Evolutionary conservation across 1,139 yeast species (phyloP).

Genomic region (Saccharomyces hybrid): DNA sequence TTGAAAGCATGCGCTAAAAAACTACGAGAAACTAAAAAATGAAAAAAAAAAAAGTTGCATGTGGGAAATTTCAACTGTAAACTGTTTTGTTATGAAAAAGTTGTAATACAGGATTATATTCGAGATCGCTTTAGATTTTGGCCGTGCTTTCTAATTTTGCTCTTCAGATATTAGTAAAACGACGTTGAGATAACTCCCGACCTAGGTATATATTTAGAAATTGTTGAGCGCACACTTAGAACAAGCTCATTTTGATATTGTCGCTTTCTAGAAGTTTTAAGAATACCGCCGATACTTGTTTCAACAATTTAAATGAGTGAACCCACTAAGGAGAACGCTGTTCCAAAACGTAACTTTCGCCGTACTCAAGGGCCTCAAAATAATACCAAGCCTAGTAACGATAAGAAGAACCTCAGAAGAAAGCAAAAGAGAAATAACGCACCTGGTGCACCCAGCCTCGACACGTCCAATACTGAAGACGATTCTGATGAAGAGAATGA

Average conservation of each 20-base stretch:
- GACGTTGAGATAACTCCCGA: background rate
- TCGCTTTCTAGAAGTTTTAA: background rate
- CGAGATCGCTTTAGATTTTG: background rate
- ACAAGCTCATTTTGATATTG: background rate
- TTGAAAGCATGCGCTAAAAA: background rate
- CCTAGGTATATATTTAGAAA: background rate
- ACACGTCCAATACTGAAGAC: background rate
- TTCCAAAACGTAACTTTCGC: slow-evolving; percentile 32
- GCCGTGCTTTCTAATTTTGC: background rate
- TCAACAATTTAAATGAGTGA: background rate
- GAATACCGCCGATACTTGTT: background rate
- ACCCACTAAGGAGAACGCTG: background rate
- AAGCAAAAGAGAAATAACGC: slow-evolving; percentile 2
- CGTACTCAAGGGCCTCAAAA: slow-evolving; percentile 13
- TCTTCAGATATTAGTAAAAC: background rate
- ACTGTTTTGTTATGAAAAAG: too few species aligned
- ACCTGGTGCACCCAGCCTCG: background rate
- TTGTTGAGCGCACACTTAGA: background rate
- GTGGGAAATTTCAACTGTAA: background rate
- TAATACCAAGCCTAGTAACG: background rate
- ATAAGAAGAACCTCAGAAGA: background rate
- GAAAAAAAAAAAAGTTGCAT: background rate
- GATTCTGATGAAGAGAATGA: slow-evolving; percentile 34
- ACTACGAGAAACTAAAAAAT: background rate
- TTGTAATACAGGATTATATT: background rate